Percentiles rank a stretch among this genome's conserved stretches.
phyloP scores from a whole-genome alignment of 2,329 filamentous ascomycete genomes.

The Cladorrhinum sp. region DNA sequence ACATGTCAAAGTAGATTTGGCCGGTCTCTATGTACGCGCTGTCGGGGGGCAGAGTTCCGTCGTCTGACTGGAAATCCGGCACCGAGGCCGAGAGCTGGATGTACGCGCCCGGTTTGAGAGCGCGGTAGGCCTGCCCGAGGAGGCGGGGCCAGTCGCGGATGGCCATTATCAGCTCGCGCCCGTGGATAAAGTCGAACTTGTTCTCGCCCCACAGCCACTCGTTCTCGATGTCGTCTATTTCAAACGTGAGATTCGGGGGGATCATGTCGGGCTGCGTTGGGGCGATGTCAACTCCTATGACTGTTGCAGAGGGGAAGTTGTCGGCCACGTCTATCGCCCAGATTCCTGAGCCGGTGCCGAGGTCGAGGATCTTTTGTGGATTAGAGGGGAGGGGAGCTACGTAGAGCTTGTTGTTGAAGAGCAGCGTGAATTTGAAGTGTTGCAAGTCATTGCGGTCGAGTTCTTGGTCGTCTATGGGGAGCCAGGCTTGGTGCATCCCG shows the following conservation, averaged over 20 bases:
- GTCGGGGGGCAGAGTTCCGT: slow-evolving; percentile 23
- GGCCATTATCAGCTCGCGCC: slow-evolving; percentile 28
- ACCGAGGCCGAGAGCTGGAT: slow-evolving; percentile 26
- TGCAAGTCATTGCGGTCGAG: slow-evolving; percentile 32
- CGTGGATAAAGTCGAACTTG: slow-evolving; percentile 36
- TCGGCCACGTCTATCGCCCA: slow-evolving; percentile 33
- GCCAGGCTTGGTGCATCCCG: slow-evolving; percentile 30
- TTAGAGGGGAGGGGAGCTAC: slow-evolving; percentile 21
- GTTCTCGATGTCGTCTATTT: slow-evolving; percentile 38
- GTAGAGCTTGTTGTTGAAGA: slow-evolving; percentile 29
- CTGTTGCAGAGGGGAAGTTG: slow-evolving; percentile 27
- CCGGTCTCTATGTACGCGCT: slow-evolving; percentile 11
- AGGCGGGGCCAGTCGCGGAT: slow-evolving; percentile 35
- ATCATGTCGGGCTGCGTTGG: slow-evolving; percentile 47
- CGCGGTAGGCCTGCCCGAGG: slow-evolving; percentile 37
- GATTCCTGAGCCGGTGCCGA: slow-evolving; percentile 33
- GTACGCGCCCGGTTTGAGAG: slow-evolving; percentile 27
- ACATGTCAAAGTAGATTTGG: slow-evolving; percentile 5
- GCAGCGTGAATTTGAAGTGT: slow-evolving; percentile 36
- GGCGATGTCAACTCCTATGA: slow-evolving; percentile 48
- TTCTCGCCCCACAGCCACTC: slow-evolving; percentile 38
- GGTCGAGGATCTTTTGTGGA: slow-evolving; percentile 32
- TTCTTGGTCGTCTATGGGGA: slow-evolving; percentile 8
- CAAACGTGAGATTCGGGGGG: slow-evolving; percentile 37
- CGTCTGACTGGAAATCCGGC: slow-evolving; percentile 20